These are phyloP conservation scores for Microbotryum violaceum DNA, from an alignment of 1,284 basidiomycete genomes.

Conservation along the genomic window DNA sequence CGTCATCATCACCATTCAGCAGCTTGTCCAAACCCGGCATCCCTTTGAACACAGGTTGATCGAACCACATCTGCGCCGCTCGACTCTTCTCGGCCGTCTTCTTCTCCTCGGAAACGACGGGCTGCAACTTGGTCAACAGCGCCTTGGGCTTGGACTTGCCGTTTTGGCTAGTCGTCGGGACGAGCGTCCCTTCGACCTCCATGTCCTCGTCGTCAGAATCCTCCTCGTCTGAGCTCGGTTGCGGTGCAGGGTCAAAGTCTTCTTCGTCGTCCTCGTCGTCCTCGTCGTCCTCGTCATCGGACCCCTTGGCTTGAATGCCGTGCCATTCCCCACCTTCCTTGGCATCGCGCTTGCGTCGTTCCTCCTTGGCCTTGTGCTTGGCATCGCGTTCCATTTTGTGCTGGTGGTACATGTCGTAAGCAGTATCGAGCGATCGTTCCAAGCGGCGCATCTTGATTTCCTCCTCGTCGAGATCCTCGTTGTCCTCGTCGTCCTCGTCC, in stretches of 20 bases:
- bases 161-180: constrained; percentile 6
- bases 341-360: constrained; percentile 61
- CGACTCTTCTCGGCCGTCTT: constrained; percentile 45
- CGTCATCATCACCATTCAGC: constrained; percentile 40
- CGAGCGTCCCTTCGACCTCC: constrained; percentile 49
- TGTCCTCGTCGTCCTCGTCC: constrained; percentile 61
- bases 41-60: constrained; percentile 84
- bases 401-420: constrained; percentile 83
- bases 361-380: constrained; percentile 81
- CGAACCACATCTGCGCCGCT: constrained; percentile 77
- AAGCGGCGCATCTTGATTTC: constrained; percentile 49
- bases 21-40: constrained; percentile 52
- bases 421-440: constrained; percentile 75
- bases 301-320: constrained; percentile 51
- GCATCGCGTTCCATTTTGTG: constrained; percentile 75
- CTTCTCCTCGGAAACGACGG: constrained; percentile 19
- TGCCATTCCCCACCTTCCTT: constrained; percentile 59
- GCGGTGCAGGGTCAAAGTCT: constrained; percentile 38
- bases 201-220: constrained; percentile 50
- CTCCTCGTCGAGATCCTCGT: constrained; percentile 44
- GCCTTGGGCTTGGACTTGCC: constrained; percentile 27
- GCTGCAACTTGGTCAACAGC: constrained; percentile 28
- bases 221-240: constrained; percentile 30
- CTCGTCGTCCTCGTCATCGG: constrained; percentile 39
- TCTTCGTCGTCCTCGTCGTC: constrained; percentile 40